A percentile compares a stretch with the other conserved stretches of the same genome.
Evolutionary conservation across 1,139 yeast species (phyloP).

Genomic region (Starmera stellimalicola): DNA sequence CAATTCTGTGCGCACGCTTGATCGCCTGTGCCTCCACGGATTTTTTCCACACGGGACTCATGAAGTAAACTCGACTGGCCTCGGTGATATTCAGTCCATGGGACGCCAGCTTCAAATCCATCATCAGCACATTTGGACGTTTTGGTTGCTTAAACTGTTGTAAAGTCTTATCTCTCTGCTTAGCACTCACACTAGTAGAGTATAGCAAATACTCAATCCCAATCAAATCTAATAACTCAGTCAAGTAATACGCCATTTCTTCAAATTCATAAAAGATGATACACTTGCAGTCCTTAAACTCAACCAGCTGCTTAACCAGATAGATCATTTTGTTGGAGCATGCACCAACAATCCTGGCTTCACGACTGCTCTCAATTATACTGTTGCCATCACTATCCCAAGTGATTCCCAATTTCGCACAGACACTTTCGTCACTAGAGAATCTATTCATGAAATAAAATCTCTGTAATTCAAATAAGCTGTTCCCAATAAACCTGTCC

Average conservation of each 20-base stretch:
- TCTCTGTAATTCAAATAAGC: constrained; percentile 40
- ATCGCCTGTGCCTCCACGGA: constrained; percentile 67
- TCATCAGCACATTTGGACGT: constrained; percentile 45
- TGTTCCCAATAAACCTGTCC: constrained; percentile 49
- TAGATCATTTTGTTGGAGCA: constrained; percentile 39
- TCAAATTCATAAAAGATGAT: constrained; percentile 64
- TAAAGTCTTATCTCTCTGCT: constrained; percentile 43
- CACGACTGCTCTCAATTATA: background rate
- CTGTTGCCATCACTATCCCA: background rate
- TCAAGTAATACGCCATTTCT: constrained; percentile 58
- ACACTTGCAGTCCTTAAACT: constrained; percentile 41
- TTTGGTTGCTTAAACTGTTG: constrained; percentile 38
- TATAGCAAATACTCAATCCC: constrained; percentile 55
- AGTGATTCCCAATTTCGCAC: constrained; percentile 2
- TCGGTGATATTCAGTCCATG: constrained; percentile 63
- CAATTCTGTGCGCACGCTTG: constrained; percentile 66
- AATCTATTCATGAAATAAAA: constrained; percentile 46
- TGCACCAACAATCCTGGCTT: background rate
- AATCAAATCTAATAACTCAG: constrained; percentile 52
- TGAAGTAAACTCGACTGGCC: constrained; percentile 59
- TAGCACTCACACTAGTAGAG: constrained; percentile 46
- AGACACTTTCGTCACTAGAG: constrained; percentile 20
- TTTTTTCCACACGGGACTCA: constrained; percentile 63
- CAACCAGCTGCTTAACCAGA: constrained; percentile 41
- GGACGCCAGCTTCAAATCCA: constrained; percentile 61